Base-by-base conservation (phyloP, 176 grass and related monocot species). In the Juncus effusus region DNA sequence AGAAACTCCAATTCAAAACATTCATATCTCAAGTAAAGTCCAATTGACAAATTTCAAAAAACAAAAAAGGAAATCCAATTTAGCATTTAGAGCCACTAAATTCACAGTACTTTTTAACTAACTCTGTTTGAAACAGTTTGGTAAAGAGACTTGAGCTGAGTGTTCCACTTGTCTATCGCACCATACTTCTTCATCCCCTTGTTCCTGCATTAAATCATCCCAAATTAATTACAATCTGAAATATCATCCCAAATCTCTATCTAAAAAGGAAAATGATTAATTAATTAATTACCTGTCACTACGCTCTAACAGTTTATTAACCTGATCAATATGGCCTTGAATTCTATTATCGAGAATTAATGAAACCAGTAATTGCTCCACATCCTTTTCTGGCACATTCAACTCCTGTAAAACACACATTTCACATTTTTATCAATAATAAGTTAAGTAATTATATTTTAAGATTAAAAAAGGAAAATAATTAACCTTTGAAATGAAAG, bases 271-370 rank as follows among this genome's bases (percentile, higher is more conserved):
- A 50, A 12, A 38, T 56, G 61, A 2, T 36, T 3, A 74, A 35
- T 10, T 36, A 54, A 3, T 2, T 14, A 79, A 61, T 13, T 58
- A 93, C 94, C 94, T 93, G 78, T 99, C 88, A 69, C 88, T 75
- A 2, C 85, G 76, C 55, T 99, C 94, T 60, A 99, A 78, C 40
- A 99, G 77, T 69, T 81, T 99, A 83, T 99, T 99, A 65, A 99
- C 88, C 69, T 99, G 94, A 86, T 99, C 94, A 11, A 99, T 99
- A 78, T 99, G 94, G 42, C 94, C 94, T 65, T 92, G 88, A 74
- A 99, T 84, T 53, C 85, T 76, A 65, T 99, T 99, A 67, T 99
- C 94, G 63, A 99, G 80, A 68, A 99, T 99, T 58, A 99, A 79
- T 0, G 94, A 93, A 11, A 99, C 94, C 70, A 99, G 73, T 12